Evolutionary conservation across 805 yeast species (phyloP).

Genomic region (Candida dajiaensis): DNA sequence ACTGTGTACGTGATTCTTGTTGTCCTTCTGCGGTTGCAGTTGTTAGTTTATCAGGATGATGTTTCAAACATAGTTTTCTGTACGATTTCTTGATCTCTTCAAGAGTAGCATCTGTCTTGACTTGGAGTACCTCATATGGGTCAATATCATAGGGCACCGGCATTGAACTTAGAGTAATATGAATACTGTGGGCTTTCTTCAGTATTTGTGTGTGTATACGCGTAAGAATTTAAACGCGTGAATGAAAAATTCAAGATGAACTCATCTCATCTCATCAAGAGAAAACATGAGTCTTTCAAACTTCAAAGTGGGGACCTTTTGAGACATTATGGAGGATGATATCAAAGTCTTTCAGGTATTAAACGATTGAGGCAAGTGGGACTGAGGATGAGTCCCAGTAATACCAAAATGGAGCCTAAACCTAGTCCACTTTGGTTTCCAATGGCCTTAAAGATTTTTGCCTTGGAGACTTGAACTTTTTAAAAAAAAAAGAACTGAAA

Average conservation of each 20-base stretch:
- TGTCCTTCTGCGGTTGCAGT: slow-evolving; percentile 28
- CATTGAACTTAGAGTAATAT: neutral
- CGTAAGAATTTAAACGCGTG: neutral
- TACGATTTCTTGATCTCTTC: slow-evolving; percentile 62
- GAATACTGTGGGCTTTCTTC: neutral
- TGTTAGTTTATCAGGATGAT: slow-evolving; percentile 68
- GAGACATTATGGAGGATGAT: no score
- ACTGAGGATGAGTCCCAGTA: no score
- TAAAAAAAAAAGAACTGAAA: no score
- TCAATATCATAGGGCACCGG: slow-evolving; percentile 35
- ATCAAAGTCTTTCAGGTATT: no score
- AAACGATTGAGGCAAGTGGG: no score
- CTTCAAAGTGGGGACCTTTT: no score
- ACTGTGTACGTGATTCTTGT: slow-evolving; percentile 32
- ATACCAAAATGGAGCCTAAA: no score
- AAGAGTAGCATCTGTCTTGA: slow-evolving; percentile 35
- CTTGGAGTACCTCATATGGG: slow-evolving; percentile 52
- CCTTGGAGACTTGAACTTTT: neutral
- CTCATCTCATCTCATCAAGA: no score
- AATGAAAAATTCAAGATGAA: neutral
- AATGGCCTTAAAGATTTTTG: neutral
- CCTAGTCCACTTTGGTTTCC: no score
- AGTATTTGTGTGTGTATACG: neutral
- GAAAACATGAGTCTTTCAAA: no score
- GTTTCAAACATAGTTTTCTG: slow-evolving; percentile 52